Percentiles rank a stretch among this genome's conserved stretches.
These are phyloP conservation scores for Tilletia horrida DNA, from an alignment of 1,284 basidiomycete species.

Conservation along the genomic window DNA sequence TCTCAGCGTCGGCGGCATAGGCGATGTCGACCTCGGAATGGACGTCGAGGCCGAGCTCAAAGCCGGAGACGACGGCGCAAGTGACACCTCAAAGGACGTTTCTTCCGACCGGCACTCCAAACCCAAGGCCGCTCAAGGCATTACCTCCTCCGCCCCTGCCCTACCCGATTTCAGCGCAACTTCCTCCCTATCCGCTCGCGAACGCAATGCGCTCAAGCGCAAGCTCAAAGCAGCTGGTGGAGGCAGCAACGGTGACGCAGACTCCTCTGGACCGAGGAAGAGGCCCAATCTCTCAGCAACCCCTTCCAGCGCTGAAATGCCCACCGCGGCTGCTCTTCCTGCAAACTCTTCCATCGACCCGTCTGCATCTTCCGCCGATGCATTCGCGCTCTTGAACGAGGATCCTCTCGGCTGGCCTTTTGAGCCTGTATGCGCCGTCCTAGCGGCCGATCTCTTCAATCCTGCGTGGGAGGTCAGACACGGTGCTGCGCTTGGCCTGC, in stretches of 20 bases:
- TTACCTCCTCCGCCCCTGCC: slow-evolving; percentile 24
- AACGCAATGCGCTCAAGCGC: slow-evolving; percentile 82
- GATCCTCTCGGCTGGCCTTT: slow-evolving; percentile 78
- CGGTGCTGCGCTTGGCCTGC: slow-evolving; percentile 84
- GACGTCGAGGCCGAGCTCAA: slow-evolving; percentile 54
- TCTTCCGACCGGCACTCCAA: slow-evolving; percentile 20
- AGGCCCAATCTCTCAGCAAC: slow-evolving; percentile 18
- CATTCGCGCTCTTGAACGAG: slow-evolving; percentile 39
- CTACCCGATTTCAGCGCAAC: slow-evolving; percentile 19
- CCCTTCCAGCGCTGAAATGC: slow-evolving; percentile 38
- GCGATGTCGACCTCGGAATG: slow-evolving; percentile 65
- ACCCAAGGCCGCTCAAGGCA: slow-evolving; percentile 18
- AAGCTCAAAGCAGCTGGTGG: slow-evolving; percentile 67
- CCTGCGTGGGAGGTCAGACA: slow-evolving; percentile 90
- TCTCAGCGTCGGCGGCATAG: slow-evolving; percentile 69
- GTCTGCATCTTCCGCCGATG: slow-evolving; percentile 29
- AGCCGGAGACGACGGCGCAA: slow-evolving; percentile 11
- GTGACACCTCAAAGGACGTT: too few relatives aligned
- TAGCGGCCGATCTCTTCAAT: slow-evolving; percentile 79
- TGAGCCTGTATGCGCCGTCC: slow-evolving; percentile 75
- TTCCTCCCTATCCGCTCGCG: slow-evolving; percentile 63
- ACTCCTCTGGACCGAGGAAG: slow-evolving; percentile 58
- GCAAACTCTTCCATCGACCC: not conserved
- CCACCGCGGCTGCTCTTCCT: not conserved
- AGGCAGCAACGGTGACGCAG: slow-evolving; percentile 21